phyloP scores from a whole-genome alignment of 2,329 filamentous ascomycete species.

The Colletotrichum trifolii region DNA sequence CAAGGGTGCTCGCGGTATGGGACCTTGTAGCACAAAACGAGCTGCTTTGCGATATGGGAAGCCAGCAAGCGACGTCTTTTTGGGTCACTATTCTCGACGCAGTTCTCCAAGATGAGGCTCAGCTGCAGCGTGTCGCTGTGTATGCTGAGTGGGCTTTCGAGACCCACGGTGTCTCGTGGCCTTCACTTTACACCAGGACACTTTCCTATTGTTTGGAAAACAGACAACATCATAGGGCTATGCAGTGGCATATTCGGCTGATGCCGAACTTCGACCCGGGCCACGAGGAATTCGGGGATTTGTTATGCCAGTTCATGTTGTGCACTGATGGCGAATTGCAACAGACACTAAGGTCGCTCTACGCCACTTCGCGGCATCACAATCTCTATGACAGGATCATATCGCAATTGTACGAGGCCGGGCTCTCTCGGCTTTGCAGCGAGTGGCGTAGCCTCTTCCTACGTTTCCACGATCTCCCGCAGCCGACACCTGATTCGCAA shows the following conservation, averaged over 20 bases:
- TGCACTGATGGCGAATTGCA: slow-evolving; percentile 51
- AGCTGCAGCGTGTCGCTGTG: slow-evolving; percentile 47
- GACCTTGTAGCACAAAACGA: slow-evolving; percentile 40
- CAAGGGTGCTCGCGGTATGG: slow-evolving; percentile 43
- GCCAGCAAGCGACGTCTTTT: slow-evolving; percentile 41
- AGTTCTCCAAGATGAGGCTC: slow-evolving; percentile 41
- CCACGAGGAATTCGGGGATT: slow-evolving; percentile 51
- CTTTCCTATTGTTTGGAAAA: slow-evolving; percentile 56
- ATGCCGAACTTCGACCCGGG: slow-evolving; percentile 55
- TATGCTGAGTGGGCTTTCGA: slow-evolving; percentile 57
- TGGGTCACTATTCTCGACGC: slow-evolving; percentile 44
- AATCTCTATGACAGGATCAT: slow-evolving; percentile 62
- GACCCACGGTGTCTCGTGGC: slow-evolving; percentile 56
- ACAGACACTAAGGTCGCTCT: slow-evolving; percentile 56
- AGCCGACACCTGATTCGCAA: slow-evolving; percentile 49
- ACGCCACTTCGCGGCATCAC: slow-evolving; percentile 55
- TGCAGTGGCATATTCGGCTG: slow-evolving; percentile 62
- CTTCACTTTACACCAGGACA: slow-evolving; percentile 60
- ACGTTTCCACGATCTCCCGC: slow-evolving; percentile 54
- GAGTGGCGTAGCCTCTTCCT: slow-evolving; percentile 60
- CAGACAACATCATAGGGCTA: slow-evolving; percentile 49
- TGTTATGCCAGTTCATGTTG: slow-evolving; percentile 56
- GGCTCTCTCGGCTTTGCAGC: slow-evolving; percentile 55
- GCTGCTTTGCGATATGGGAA: slow-evolving; percentile 40
- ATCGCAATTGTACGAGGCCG: slow-evolving; percentile 61